Evolutionary conservation across 768 basidiomycete species (phyloP), one percentile per base, ranked within the genome.

Genomic region (Pleurotus tuoliensis): DNA sequence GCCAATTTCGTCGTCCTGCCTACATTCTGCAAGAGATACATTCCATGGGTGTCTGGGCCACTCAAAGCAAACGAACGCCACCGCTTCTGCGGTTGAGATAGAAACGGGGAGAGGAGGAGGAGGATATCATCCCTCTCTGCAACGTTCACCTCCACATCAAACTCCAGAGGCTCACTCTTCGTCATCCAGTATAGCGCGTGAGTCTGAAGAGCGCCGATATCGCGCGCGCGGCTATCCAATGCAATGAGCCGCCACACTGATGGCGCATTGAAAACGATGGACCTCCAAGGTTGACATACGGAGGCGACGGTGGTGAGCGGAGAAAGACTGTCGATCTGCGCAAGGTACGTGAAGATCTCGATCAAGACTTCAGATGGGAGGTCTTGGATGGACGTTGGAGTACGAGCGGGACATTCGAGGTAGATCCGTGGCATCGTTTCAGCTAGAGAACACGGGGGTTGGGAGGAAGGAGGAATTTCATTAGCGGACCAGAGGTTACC

Each of bases 361-460:
- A 81, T 74, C 24, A 89, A 75, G 11, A 90, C 66, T 57, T 90
- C 88, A 9, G 79, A 69, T 0, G 88, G 88, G 13, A 89, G 70
- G 30, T 55, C 49, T 25, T 64, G 52, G 37, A 76, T 72, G 40
- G 64, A 60, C 11, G 55, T 46, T 47, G 46, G 6, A n/a, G 50
- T 34, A 11, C 37, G 15, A n/a, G 15, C 15, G 22, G 49, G 48
- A 27, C 56, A 53, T 8, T 59, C 45, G 22, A 55, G 44, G 45
- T 49, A 47, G 55, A 50, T 43, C 30, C 55, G 11, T n/a, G 52
- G 40, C 52, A 49, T 53, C 12, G 30, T 57, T 43, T 34, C 30
- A 34, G 30, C 30, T 34, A 22, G 38, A 40, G 55, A 34, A 24
- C 20, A 25, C 38, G 41, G 34, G 24, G 30, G 37, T 47, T 11